These are phyloP conservation scores for Cladosporium phlei DNA, from an alignment of 2,329 filamentous ascomycete genomes.

Conservation along the genomic window DNA sequence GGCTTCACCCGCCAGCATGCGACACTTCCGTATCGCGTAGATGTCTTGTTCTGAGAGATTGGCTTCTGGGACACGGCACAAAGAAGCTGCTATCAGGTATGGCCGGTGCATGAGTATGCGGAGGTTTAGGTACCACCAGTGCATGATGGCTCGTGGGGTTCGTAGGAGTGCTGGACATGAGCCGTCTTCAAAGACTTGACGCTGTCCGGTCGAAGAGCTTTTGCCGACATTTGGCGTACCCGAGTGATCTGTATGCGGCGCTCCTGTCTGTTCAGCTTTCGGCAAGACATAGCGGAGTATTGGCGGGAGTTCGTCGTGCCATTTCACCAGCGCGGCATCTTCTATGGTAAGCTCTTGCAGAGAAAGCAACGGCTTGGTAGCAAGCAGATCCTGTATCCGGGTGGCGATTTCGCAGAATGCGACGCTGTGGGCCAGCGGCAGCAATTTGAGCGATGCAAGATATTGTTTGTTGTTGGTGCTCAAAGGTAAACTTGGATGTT, in stretches of 20 bases:
- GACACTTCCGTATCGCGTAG: conserved; percentile 62
- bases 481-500: conserved; percentile 47
- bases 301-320: conserved; percentile 62
- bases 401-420: conserved; percentile 74
- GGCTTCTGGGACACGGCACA: conserved; percentile 48
- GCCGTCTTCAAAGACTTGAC: conserved; percentile 48
- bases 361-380: conserved; percentile 61
- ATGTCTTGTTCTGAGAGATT: conserved; percentile 59
- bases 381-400: conserved; percentile 67
- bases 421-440: conserved; percentile 68
- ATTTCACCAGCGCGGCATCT: conserved; percentile 62
- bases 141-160: conserved; percentile 69
- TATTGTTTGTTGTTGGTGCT: conserved; percentile 24
- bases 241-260: conserved; percentile 28
- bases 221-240: background rate
- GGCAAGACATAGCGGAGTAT: conserved; percentile 24
- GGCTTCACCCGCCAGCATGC: conserved; percentile 64
- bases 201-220: background rate
- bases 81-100: conserved; percentile 61
- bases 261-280: background rate
- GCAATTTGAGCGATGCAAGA: conserved; percentile 56
- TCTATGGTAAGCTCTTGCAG: conserved; percentile 59
- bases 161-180: conserved; percentile 63
- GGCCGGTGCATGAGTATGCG: conserved; percentile 72
- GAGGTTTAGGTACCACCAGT: conserved; percentile 75